A percentile compares a stretch with the other conserved stretches of the same genome.
Evolutionary conservation across 441 rosid species (phyloP).

Genomic region (Euphorbia celastroides): DNA sequence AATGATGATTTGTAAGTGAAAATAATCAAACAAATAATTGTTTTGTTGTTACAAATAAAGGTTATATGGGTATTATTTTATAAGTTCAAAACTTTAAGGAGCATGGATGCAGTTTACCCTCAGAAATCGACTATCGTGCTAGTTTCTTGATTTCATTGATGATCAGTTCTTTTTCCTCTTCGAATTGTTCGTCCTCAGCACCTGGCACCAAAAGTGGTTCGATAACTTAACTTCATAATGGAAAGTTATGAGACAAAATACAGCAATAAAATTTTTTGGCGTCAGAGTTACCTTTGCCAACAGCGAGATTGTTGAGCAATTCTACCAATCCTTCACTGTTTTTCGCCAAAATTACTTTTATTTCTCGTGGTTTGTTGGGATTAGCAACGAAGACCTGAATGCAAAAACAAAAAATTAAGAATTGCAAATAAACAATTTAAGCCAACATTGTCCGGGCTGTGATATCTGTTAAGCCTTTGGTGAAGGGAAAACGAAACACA

Average conservation of each 20-base stretch:
- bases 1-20: not conserved
- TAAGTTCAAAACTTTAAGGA: not conserved
- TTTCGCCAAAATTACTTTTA: constrained; percentile 79
- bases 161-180: constrained; percentile 90
- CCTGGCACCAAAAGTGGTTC: constrained; percentile 32
- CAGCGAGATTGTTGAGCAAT: constrained; percentile 61
- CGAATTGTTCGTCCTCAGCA: constrained; percentile 85
- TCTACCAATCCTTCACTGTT: constrained; percentile 69
- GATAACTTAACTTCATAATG: not conserved
- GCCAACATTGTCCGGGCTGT: not conserved
- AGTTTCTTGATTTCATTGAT: constrained; percentile 72
- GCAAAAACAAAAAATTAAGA: constrained; percentile 2
- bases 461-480: not conserved
- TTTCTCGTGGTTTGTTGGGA: constrained; percentile 88
- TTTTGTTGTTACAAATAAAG: not conserved
- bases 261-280: not conserved
- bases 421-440: constrained; percentile 3
- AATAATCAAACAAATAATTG: not conserved
- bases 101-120: not conserved
- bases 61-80: not conserved
- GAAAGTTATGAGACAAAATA: not conserved
- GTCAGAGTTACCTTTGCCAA: constrained; percentile 59
- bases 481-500: not conserved
- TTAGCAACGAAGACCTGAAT: constrained; percentile 89
- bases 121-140: constrained; percentile 34